Evolutionary conservation across 305 asterid genomes (phyloP).

Genomic region (Ajuga reptans): DNA sequence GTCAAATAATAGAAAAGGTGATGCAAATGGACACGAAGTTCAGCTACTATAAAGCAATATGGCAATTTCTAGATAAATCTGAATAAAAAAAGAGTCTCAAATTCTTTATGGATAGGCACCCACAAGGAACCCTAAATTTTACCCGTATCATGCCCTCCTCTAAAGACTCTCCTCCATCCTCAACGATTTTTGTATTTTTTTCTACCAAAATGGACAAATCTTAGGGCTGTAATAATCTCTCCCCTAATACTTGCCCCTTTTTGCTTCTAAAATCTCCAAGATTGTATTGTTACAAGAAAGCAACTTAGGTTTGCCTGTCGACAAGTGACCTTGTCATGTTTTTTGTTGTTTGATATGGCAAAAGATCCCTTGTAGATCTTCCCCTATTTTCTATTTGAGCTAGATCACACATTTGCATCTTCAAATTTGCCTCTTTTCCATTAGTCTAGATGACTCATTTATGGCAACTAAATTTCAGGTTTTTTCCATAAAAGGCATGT

Average conservation of each 20-base stretch:
- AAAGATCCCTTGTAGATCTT: neutral
- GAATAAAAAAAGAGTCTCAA: neutral
- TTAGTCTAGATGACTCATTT: slow-evolving; percentile 12
- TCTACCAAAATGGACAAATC: neutral
- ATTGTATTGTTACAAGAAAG: neutral
- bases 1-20: too few species aligned
- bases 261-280: neutral
- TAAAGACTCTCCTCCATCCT: neutral
- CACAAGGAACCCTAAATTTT: neutral
- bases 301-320: too few species aligned
- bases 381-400: slow-evolving; percentile 16
- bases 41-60: neutral
- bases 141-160: neutral
- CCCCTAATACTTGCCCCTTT: neutral
- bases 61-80: too few species aligned
- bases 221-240: neutral
- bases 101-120: neutral
- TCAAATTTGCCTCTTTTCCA: slow-evolving; percentile 7
- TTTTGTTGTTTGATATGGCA: slow-evolving; percentile 7
- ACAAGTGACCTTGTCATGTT: neutral
- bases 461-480: slow-evolving; percentile 38
- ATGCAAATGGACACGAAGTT: neutral
- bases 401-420: slow-evolving; percentile 5
- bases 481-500: slow-evolving; percentile 64
- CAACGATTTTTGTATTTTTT: neutral